Conservation (phyloP, 1,284 basidiomycete genomes). For the Rhodotorula mucilaginosa region DNA sequence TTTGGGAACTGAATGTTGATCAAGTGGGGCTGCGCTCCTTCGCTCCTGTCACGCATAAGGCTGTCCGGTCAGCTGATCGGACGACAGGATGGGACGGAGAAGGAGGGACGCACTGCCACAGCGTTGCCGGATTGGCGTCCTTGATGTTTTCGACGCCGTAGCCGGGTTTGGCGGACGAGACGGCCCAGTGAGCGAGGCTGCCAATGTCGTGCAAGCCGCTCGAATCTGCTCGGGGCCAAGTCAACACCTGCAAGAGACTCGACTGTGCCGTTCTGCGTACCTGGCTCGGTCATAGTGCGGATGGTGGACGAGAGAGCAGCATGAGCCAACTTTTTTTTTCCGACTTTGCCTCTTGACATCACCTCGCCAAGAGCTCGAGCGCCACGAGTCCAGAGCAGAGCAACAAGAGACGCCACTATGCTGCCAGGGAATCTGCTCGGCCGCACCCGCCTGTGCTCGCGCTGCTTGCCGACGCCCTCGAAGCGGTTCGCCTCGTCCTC, state of each 20-base stretch:
- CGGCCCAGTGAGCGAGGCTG: slow-evolving; percentile 86
- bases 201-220: slow-evolving; percentile 65
- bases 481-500: slow-evolving; percentile 18
- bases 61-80: background rate
- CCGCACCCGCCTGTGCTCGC: background rate
- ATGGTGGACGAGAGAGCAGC: background rate
- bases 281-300: slow-evolving; percentile 15
- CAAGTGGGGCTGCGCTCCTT: slow-evolving; percentile 94
- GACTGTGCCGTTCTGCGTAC: background rate
- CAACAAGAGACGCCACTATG: background rate
- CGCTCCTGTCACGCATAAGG: slow-evolving; percentile 62
- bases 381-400: background rate
- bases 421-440: background rate
- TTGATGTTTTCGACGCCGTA: slow-evolving; percentile 89
- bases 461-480: background rate
- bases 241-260: background rate
- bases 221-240: slow-evolving; percentile 6
- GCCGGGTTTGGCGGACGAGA: slow-evolving; percentile 94
- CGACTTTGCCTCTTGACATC: background rate
- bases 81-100: background rate
- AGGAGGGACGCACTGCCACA: slow-evolving; percentile 83
- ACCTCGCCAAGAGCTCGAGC: background rate
- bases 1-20: slow-evolving; percentile 91
- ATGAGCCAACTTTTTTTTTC: background rate
- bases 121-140: slow-evolving; percentile 84